Evolutionary conservation across 768 basidiomycete genomes (phyloP), one percentile per base, ranked within the genome.

Genomic region (Russula emetica): DNA sequence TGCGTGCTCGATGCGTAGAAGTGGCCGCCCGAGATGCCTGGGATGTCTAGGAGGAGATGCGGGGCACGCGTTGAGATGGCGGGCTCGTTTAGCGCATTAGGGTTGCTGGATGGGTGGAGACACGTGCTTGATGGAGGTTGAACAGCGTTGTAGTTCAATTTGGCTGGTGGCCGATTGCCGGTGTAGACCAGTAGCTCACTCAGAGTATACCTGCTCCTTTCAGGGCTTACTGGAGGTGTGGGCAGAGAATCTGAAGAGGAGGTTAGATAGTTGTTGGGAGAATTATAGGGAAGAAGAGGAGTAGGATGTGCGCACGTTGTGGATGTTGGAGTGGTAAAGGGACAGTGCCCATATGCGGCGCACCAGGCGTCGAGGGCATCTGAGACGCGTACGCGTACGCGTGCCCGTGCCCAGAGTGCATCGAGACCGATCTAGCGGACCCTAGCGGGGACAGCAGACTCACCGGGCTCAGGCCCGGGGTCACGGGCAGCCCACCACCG

Each of bases 181-280:
- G 55, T 56, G 49, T 65, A 65, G 54, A 51, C 64, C 54, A 65
- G 55, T 40, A 65, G 59, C 32, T 65, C 59, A 61, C 54, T 61
- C 59, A 65, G 42, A 45, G 55, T 42, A 61, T 51, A 61, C 60
- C 64, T 65, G 42, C 38, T 40, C 16, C 58, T 45, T 22, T 64
- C 63, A 24, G 63, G 63, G 63, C 63, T 64, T n/a, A 60, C 58
- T 16, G 63, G 63, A 1, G 63, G 63, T 14, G 63, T 64, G 18
- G 63, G 63, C 54, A 64, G 47, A 32, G 63, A 32, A 42, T 61
- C 64, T 65, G 13, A 10, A 34, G 20, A 50, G 42, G n/a, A 20
- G 6, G 45, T 5, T 22, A 18, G 30, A 53, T 30, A 53, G 59
- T 52, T 32, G 28, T 22, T 44, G 60, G 32, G 1, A 16, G 11